These are phyloP conservation scores for Paraleonurus japonicus DNA, from an alignment of 257 asterid species.

Conservation along the genomic window DNA sequence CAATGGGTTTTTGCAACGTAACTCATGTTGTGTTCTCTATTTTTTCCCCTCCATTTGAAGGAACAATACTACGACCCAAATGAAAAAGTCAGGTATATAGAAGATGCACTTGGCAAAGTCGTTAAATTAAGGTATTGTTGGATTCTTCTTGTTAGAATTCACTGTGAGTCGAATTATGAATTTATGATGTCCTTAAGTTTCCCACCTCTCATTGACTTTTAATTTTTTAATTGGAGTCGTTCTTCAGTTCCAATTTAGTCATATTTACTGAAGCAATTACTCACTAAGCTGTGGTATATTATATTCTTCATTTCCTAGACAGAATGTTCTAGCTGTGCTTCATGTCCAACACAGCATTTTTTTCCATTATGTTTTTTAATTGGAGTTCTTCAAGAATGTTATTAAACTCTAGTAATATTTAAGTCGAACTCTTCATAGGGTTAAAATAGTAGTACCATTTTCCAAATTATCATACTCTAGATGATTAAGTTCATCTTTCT, in stretches of 20 bases:
- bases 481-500: not conserved
- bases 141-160: not conserved
- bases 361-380: not conserved
- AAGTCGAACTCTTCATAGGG: not conserved
- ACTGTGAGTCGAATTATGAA: not conserved
- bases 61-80: not conserved
- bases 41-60: not conserved
- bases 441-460: not conserved
- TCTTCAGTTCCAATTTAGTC: not conserved
- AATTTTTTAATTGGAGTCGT: not conserved
- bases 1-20: not conserved
- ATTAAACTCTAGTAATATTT: not conserved
- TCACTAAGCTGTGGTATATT: not conserved
- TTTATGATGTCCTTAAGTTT: not conserved
- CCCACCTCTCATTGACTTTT: not conserved
- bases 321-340: not conserved
- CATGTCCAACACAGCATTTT: too few relatives aligned
- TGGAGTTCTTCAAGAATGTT: not conserved
- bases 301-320: not conserved
- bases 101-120: conserved; percentile 8
- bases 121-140: not conserved
- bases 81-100: not conserved
- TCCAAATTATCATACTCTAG: not conserved
- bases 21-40: not conserved
- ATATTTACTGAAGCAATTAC: not conserved